Base-by-base conservation (phyloP, 306 rosid genomes). In the Medicago arabica region DNA sequence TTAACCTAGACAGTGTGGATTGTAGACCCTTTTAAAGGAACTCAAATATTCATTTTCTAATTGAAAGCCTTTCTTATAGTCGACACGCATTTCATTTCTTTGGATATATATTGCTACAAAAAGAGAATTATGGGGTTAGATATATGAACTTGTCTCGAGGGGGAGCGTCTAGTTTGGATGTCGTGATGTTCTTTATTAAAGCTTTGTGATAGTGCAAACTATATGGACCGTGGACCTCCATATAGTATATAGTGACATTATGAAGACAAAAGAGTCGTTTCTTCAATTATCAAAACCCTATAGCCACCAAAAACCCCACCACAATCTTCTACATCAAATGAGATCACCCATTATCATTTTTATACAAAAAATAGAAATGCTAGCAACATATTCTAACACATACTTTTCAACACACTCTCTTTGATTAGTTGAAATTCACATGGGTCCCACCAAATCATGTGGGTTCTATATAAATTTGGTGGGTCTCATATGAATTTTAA, bases 151-250 rank as follows among this genome's bases (percentile, higher is more conserved):
- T 81, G 84, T 88, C 64, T 87, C 85, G 86, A 87, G 90, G 90
- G 82, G 90, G 90, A 89, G 95, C 85, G 83, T 80, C 83, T 67
- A 74, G 31, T 28, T 28, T 28, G 69, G 43, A 71, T 60, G 80
- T 81, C 84, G 63, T 87, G 74, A 41, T 85, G 68, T 76, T 85
- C 85, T 72, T 85, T 83, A 70, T 80, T 60, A 74, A 67, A 61
- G 89, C 76, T 86, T 83, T 84, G 71, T 55, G 90, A 74, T 88
- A 79, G 93, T 87, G 89, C 75, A 78, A 57, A 72, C 68, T 75
- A 62, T n/a, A 68, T 86, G 92, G 89, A 86, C 92, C 89, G 66
- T 86, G 92, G 87, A 86, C 92, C 88, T 88, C 88, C 85, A 86
- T 9, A 59, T 60, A 3, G 14, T 59, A 59, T 80, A 78, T 82